A percentile compares a stretch with the other conserved stretches of the same genome.
Evolutionary conservation across 2,329 filamentous ascomycete genomes (phyloP).

Genomic region (Coniochaeta prunicola): DNA sequence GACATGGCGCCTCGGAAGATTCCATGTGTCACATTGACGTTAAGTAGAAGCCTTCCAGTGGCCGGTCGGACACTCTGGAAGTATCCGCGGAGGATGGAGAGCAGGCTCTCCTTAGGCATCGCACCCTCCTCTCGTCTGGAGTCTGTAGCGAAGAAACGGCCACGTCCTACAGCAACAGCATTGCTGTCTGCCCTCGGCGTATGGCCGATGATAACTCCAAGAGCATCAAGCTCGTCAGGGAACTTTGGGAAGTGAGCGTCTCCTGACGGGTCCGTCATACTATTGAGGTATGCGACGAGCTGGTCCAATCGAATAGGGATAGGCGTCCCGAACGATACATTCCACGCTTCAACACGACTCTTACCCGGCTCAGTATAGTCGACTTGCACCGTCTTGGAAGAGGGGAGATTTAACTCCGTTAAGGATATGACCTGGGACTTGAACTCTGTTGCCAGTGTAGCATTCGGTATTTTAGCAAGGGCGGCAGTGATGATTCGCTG

Average conservation of each 20-base stretch:
- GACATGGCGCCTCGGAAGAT: slow-evolving; percentile 37
- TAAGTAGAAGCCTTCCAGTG: slow-evolving; percentile 46
- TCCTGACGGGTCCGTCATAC: slow-evolving; percentile 29
- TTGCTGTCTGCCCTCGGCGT: slow-evolving; percentile 26
- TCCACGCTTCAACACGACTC: slow-evolving; percentile 23
- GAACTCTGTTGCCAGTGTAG: slow-evolving; percentile 39
- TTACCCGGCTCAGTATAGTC: slow-evolving; percentile 24
- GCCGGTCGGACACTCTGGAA: slow-evolving; percentile 47
- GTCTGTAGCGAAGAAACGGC: slow-evolving; percentile 40
- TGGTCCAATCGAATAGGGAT: slow-evolving; percentile 27
- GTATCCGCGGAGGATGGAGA: slow-evolving; percentile 42
- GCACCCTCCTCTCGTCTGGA: slow-evolving; percentile 7
- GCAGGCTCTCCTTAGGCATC: slow-evolving; percentile 10
- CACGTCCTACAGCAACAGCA: slow-evolving; percentile 34
- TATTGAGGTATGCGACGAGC: slow-evolving; percentile 36
- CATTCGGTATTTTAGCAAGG: slow-evolving; percentile 25
- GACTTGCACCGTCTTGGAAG: slow-evolving; percentile 25
- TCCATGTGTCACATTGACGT: slow-evolving; percentile 47
- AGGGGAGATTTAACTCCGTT: slow-evolving; percentile 27
- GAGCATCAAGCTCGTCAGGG: slow-evolving; percentile 37
- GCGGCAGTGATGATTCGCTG: slow-evolving; percentile 31
- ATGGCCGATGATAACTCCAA: slow-evolving; percentile 45
- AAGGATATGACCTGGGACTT: slow-evolving; percentile 39
- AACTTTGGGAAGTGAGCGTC: slow-evolving; percentile 39
- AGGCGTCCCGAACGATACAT: slow-evolving; percentile 34